Base-by-base conservation (phyloP, 2,329 filamentous ascomycete genomes). In the Penicillium sp. region DNA sequence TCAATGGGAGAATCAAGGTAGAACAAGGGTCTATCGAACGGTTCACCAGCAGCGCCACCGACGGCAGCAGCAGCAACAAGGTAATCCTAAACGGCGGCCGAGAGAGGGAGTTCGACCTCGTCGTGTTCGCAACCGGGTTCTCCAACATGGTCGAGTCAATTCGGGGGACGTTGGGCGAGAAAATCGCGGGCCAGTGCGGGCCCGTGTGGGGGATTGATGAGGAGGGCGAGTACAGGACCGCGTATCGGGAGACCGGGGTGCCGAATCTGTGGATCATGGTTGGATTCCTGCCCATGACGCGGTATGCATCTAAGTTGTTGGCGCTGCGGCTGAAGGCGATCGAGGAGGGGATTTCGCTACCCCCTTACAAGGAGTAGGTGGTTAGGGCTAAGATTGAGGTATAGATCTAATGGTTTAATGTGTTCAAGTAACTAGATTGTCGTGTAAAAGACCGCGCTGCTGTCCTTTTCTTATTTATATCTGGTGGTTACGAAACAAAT, bases 201-300 rank as follows among this genome's bases (percentile, higher is more conserved):
- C 66, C 67, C 9, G 68, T 72, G 38, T 73, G 71, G 71, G 71
- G 71, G 29, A 68, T 71, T 52, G 69, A 72, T 57, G 69, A 72
- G 52, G 70, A 72, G 41, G 70, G 70, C n/a, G 70, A 72, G 55
- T 67, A 65, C 26, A 69, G 66, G 56, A 71, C 70, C 1, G 75
- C 71, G 2, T 78, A 70, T 59, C 61, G 70, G 56, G 65, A 73
- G 61, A 77, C 67, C 3, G 76, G 76, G 2, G 75, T 77, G 19
- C 70, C 69, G 3, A 73, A 74, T 31, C 66, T 79, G 31, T 79
- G 76, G 76, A 69, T 78, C 56, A 73, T 78, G 69, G 76, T 75
- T 48, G 76, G 76, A 2, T 75, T 68, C 62, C 69, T 79, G 45
- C 73, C 72, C 7, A 66, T 71, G 55, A 75, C 72, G 38, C 70